Evolutionary conservation across 2,329 filamentous ascomycete genomes (phyloP), one percentile per base, ranked within the genome.

Genomic region (Ceratocystis albifundus): DNA sequence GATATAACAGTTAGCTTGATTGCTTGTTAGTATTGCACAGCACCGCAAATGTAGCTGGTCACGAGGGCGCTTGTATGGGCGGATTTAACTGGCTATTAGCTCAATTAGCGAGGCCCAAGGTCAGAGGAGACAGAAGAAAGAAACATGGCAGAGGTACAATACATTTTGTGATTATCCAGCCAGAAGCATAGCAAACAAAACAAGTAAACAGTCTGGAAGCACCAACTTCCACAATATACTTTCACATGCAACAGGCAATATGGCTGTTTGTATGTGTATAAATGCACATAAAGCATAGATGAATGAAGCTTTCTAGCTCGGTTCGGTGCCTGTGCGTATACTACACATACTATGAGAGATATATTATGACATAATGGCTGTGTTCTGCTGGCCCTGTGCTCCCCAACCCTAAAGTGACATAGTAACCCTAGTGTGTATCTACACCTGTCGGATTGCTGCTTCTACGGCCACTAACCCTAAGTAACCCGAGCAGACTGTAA

Each of bases 301-400:
- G 48, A 22, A 25, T 15, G 20, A 53, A 28, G 20, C 17, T 10
- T 10, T 22, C 17, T 20, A 53, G 22, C 17, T 10, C 25, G 25
- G 15, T 4, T 32, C 6, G 12, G 8, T n/a, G 55, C 48, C 20
- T 30, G 28, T 59, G 25, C 55, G 53, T 59, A 8, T 5, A 1
- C 55, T 4, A 4, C 36, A 15, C 36, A 41, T 41, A 41, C 36
- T 15, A 12, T 17, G 28, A 36, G 55, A 59, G 55, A 59, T 30
- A 59, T 30, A 59, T 36, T 59, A 59, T 59, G 55, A 59, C 55
- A 59, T 59, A 59, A 59, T 59, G 28, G 55, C 36, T 32, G 8
- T 36, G 20, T 36, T n/a, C 55, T 59, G 55, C 55, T 28, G 12
- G 50, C 22, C 15, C 30, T 50, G 5, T 41, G 20, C 48, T 53